Conservation (phyloP, 176 grass and related monocot species). For the Echinochloa phyllopogon region DNA sequence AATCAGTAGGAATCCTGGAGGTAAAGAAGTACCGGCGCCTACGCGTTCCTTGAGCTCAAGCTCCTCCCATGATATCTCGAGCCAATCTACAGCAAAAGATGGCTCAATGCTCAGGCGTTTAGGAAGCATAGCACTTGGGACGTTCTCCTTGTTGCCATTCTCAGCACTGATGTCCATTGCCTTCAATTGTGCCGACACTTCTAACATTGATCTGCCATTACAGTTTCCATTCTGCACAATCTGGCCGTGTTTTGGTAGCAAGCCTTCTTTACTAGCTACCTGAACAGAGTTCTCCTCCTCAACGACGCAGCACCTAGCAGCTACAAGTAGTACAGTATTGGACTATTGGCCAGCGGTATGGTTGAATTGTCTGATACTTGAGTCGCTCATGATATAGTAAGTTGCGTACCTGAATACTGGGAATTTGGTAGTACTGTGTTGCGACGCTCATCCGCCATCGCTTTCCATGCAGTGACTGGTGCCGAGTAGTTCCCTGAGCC, state of each 20-base stretch:
- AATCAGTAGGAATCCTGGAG: not conserved
- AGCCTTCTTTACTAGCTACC: conserved; percentile 39
- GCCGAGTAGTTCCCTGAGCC: conserved; percentile 48
- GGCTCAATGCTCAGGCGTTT: conserved; percentile 62
- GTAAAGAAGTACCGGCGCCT: conserved; percentile 76
- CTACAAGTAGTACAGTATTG: not conserved
- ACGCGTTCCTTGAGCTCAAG: conserved; percentile 88
- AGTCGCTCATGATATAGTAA: not conserved
- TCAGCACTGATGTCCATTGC: conserved; percentile 21
- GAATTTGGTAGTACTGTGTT: conserved; percentile 40
- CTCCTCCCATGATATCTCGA: conserved; percentile 97
- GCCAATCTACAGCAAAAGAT: conserved; percentile 71
- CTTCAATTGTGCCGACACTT: conserved; percentile 47
- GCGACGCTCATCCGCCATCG: conserved; percentile 36
- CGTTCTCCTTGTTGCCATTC: conserved; percentile 39
- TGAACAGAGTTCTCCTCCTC: conserved; percentile 45
- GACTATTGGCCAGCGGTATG: not conserved
- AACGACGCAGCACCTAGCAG: conserved; percentile 37
- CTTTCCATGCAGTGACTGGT: conserved; percentile 39
- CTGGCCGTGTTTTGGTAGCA: conserved; percentile 22
- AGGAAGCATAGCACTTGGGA: conserved; percentile 2
- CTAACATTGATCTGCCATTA: conserved; percentile 35
- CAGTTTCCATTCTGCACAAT: conserved; percentile 41
- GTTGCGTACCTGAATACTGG: conserved; percentile 45
- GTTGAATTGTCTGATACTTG: not conserved